These are phyloP conservation scores for Beta lomatogona DNA, from an alignment of 179 eudicot species.

Conservation along the genomic window DNA sequence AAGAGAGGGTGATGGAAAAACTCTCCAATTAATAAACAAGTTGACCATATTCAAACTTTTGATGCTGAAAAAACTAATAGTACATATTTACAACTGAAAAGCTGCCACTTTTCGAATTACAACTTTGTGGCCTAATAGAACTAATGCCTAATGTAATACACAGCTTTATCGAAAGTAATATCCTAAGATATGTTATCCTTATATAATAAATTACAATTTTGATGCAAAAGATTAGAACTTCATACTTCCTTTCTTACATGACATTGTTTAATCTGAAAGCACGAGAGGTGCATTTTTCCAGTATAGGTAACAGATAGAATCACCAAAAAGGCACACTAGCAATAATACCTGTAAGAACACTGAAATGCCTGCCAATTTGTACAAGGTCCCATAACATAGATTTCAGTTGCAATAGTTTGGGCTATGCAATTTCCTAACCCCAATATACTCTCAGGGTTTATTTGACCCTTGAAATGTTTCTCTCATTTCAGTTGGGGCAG, in stretches of 20 bases:
- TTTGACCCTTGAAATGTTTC: too few species aligned
- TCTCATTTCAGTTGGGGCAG: too few species aligned
- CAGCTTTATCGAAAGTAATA: not conserved
- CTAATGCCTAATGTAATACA: not conserved
- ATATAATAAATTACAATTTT: not conserved
- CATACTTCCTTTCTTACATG: too few species aligned
- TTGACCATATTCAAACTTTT: not conserved
- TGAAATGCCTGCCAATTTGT: too few species aligned
- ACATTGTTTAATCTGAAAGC: not conserved
- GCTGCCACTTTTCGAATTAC: not conserved
- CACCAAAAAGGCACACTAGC: not conserved
- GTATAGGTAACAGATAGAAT: not conserved
- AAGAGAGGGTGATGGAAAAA: conserved; percentile 1
- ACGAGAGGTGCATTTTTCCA: not conserved
- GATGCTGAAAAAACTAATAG: not conserved
- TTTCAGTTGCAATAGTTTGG: not conserved
- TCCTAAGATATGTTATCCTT: not conserved
- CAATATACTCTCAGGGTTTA: too few species aligned
- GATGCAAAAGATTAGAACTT: too few species aligned
- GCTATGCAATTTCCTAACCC: not conserved
- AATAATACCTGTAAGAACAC: not conserved
- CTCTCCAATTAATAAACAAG: not conserved
- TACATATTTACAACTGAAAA: not conserved
- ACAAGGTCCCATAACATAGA: too few species aligned
- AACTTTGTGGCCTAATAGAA: too few species aligned